Percentiles rank a stretch among this genome's conserved stretches.
phyloP scores from a whole-genome alignment of 805 yeast genomes.

The Lipomyces kockii region DNA sequence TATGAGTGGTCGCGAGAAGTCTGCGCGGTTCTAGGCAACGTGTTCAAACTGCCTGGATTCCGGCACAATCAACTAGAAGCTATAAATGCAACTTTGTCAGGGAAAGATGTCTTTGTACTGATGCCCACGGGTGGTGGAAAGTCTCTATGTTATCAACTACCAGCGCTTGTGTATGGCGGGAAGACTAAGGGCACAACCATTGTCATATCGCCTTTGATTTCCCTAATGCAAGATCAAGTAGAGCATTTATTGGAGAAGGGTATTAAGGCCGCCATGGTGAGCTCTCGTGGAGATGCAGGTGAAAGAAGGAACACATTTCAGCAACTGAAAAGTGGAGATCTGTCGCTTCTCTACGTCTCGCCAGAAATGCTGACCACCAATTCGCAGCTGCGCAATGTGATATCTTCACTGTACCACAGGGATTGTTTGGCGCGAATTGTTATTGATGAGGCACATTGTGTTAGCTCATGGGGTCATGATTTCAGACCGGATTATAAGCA shows the following conservation, averaged over 20 bases:
- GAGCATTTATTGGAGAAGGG: conserved; percentile 69
- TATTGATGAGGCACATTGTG: conserved; percentile 98
- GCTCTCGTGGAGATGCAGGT: conserved; percentile 68
- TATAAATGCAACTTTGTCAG: conserved; percentile 72
- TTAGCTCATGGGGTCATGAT: conserved; percentile 98
- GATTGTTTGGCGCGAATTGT: conserved; percentile 78
- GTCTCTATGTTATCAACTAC: conserved; percentile 91
- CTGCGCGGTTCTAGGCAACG: conserved; percentile 56
- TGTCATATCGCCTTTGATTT: conserved; percentile 91
- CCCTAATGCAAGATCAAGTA: conserved; percentile 97
- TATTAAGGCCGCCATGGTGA: conserved; percentile 85
- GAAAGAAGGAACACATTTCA: conserved; percentile 68
- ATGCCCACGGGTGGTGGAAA: conserved; percentile 99
- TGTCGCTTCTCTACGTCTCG: conserved; percentile 82
- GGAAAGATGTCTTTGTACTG: conserved; percentile 87
- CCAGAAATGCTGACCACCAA: conserved; percentile 93
- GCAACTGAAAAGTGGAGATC: conserved; percentile 63
- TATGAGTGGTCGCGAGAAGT: conserved; percentile 74
- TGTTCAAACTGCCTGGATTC: conserved; percentile 69
- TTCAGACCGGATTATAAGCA: conserved; percentile 94
- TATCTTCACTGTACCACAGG: conserved; percentile 59
- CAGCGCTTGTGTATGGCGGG: conserved; percentile 81
- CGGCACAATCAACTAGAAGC: conserved; percentile 88
- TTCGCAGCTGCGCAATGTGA: conserved; percentile 64
- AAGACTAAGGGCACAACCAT: conserved; percentile 81